These are phyloP conservation scores for Mycena polygramma DNA, from an alignment of 768 basidiomycete genomes.

Conservation along the genomic window DNA sequence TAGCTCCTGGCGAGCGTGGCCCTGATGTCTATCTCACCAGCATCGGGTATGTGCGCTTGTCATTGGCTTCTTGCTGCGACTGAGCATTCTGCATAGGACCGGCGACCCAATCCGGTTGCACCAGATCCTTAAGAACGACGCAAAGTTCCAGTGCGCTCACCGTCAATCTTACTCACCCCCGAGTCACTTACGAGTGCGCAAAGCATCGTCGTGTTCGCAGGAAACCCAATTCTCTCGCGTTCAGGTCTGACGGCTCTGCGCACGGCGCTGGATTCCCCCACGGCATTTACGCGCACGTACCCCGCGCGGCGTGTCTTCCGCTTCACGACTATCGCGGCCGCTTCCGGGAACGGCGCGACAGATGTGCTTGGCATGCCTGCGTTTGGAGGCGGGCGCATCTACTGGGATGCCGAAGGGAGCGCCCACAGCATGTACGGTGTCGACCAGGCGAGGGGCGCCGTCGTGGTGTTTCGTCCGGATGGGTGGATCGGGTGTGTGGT, in stretches of 20 bases:
- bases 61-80: not conserved
- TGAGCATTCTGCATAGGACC: slow-evolving; percentile 20
- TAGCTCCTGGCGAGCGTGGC: slow-evolving; percentile 36
- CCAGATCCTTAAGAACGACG: slow-evolving; percentile 39
- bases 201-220: slow-evolving; percentile 39
- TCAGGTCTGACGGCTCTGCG: slow-evolving; percentile 12
- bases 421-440: slow-evolving; percentile 39
- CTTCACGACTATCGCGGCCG: slow-evolving; percentile 35
- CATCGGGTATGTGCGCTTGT: slow-evolving; percentile 27
- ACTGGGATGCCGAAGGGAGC: slow-evolving; percentile 35
- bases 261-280: slow-evolving; percentile 14
- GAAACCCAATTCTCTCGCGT: slow-evolving; percentile 33
- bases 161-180: too few species aligned
- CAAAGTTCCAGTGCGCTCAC: slow-evolving; percentile 38
- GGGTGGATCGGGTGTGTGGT: slow-evolving; percentile 37
- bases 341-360: slow-evolving; percentile 26
- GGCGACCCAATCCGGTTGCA: slow-evolving; percentile 38
- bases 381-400: slow-evolving; percentile 31
- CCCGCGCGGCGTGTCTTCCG: slow-evolving; percentile 33
- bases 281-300: slow-evolving; percentile 23
- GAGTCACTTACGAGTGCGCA: not conserved
- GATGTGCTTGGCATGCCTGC: slow-evolving; percentile 34
- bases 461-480: slow-evolving; percentile 39
- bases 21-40: slow-evolving; percentile 38
- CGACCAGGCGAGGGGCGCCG: slow-evolving; percentile 35